These are phyloP conservation scores for Eragrostis tef DNA, from an alignment of 202 grass and related monocot species.

Conservation along the genomic window DNA sequence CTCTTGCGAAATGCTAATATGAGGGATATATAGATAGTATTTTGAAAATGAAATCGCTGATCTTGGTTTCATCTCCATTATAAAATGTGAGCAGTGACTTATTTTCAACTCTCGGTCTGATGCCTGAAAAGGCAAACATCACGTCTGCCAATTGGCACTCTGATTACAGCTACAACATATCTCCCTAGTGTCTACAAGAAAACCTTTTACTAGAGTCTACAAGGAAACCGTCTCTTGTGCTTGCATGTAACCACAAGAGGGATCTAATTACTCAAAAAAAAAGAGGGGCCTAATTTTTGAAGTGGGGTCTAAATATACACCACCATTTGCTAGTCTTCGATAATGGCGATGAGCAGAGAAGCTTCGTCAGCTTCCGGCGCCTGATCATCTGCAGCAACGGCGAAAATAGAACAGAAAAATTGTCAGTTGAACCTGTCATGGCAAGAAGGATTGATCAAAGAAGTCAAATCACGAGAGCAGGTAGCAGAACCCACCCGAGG, in stretches of 20 bases:
- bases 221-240: conserved; percentile 9
- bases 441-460: neutral
- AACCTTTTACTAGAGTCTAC: neutral
- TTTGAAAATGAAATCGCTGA: neutral
- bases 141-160: neutral
- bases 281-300: neutral
- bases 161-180: conserved; percentile 26
- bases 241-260: conserved; percentile 9
- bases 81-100: neutral
- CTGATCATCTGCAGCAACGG: conserved; percentile 53
- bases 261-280: neutral
- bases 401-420: neutral
- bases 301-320: neutral
- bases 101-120: neutral
- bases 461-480: neutral
- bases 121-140: neutral
- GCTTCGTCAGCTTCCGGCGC: conserved; percentile 57
- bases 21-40: neutral
- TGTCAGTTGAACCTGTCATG: conserved; percentile 9
- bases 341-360: conserved; percentile 68
- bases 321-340: conserved; percentile 48
- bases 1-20: neutral
- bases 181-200: conserved; percentile 1
- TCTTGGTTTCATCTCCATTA: neutral
- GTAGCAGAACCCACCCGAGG: conserved; percentile 40